Conservation (phyloP, 192 early-diverging fungal genomes). For the Martensiomyces pterosporus region DNA sequence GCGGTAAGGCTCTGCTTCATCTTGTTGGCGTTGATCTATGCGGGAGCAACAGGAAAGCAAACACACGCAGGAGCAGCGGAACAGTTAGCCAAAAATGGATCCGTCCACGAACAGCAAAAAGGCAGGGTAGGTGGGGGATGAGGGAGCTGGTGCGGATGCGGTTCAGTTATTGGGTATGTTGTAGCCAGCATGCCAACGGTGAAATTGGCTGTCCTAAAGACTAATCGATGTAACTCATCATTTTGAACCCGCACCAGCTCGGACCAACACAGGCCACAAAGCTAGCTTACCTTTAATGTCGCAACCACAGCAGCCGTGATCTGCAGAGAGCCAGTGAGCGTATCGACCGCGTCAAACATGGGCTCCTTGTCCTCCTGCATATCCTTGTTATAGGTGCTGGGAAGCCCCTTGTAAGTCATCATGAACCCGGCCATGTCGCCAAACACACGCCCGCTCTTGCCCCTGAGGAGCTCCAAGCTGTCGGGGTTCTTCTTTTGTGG, state of each 20-base stretch:
- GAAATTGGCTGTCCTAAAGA: conserved; percentile 38
- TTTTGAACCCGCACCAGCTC: conserved; percentile 1
- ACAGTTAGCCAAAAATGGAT: conserved; percentile 5
- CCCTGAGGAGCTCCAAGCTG: conserved; percentile 89
- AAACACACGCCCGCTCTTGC: conserved; percentile 95
- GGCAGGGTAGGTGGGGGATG: not conserved
- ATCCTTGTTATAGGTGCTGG: conserved; percentile 99
- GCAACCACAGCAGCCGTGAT: conserved; percentile 88
- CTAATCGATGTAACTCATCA: conserved; percentile 48
- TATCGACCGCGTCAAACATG: conserved; percentile 93
- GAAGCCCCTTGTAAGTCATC: conserved; percentile 97
- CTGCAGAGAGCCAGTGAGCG: conserved; percentile 82
- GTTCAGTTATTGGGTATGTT: conserved; percentile 10
- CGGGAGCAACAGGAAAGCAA: conserved; percentile 1
- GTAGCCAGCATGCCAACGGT: conserved; percentile 32
- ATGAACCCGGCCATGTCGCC: conserved; percentile 93
- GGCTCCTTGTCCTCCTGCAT: conserved; percentile 99
- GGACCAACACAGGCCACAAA: not conserved
- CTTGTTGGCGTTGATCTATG: conserved; percentile 73
- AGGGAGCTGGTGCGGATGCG: too few relatives aligned
- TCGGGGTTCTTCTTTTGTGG: conserved; percentile 99
- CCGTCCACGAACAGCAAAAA: not conserved
- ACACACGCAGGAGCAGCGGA: not conserved
- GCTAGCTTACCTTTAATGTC: conserved; percentile 66
- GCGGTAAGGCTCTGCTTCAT: conserved; percentile 78